phyloP scores from a whole-genome alignment of 1,139 yeast genomes.

The Pichiaceae sp. region DNA sequence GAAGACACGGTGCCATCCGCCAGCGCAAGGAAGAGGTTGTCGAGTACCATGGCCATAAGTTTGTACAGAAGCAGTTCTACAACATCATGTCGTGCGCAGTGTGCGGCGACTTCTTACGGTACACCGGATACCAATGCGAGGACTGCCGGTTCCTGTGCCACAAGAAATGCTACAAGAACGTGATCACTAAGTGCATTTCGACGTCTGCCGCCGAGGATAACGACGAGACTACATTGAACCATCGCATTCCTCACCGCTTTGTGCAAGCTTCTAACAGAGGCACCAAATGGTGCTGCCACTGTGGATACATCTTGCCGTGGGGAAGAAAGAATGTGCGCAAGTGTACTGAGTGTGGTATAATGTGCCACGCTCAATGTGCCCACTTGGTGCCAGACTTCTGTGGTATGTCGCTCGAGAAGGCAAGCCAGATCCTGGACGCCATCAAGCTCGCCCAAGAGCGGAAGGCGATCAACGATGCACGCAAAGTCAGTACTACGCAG shows the following conservation, averaged over 20 bases:
- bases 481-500: slow-evolving; percentile 1
- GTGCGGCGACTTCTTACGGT: slow-evolving; percentile 90
- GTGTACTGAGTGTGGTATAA: slow-evolving; percentile 90
- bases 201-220: slow-evolving; percentile 69
- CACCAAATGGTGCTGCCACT: slow-evolving; percentile 98
- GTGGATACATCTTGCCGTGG: slow-evolving; percentile 94
- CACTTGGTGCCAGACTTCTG: slow-evolving; percentile 96
- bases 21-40: slow-evolving; percentile 91
- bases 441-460: slow-evolving; percentile 68
- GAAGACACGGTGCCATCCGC: slow-evolving; percentile 97
- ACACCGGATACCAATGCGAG: slow-evolving; percentile 93
- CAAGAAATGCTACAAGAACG: slow-evolving; percentile 87
- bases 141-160: slow-evolving; percentile 94
- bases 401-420: slow-evolving; percentile 98
- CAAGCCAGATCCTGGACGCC: slow-evolving; percentile 78
- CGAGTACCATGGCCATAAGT: slow-evolving; percentile 95
- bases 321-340: slow-evolving; percentile 91
- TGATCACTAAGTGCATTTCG: slow-evolving; percentile 92
- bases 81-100: slow-evolving; percentile 95
- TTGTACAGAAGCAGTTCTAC: slow-evolving; percentile 91
- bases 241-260: slow-evolving; percentile 93
- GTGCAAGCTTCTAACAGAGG: slow-evolving; percentile 87
- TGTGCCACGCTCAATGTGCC: slow-evolving; percentile 89
- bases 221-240: slow-evolving; percentile 78
- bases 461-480: slow-evolving; percentile 12